phyloP scores from a whole-genome alignment of 1,284 basidiomycete species.

The Malassezia dermatis region DNA sequence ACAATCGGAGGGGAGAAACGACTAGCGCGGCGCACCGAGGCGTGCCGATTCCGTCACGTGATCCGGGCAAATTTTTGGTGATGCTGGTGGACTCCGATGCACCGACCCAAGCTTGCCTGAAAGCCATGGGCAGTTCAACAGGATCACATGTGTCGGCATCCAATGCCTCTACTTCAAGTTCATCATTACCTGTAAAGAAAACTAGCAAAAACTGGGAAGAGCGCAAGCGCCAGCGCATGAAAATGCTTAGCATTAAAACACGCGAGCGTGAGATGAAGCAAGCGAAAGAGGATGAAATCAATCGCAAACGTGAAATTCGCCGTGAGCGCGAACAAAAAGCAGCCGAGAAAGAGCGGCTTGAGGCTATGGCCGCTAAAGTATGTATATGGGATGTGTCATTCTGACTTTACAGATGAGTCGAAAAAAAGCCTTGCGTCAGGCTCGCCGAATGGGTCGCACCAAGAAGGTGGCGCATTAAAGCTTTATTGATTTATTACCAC shows the following conservation, averaged over 20 bases:
- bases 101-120: neutral
- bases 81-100: neutral
- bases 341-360: slow-evolving; percentile 13
- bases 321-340: slow-evolving; percentile 14
- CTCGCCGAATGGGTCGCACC: slow-evolving; percentile 17
- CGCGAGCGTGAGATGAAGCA: slow-evolving; percentile 16
- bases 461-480: slow-evolving; percentile 16
- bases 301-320: slow-evolving; percentile 9
- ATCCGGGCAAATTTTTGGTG: neutral
- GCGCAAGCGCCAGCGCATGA: slow-evolving; percentile 7
- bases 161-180: neutral
- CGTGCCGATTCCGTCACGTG: neutral
- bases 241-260: slow-evolving; percentile 1
- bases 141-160: neutral
- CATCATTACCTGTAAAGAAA: neutral
- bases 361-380: slow-evolving; percentile 14
- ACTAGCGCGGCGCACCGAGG: neutral
- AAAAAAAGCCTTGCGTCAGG: slow-evolving; percentile 16
- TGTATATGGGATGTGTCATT: neutral
- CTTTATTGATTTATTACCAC: neutral
- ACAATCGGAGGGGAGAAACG: neutral
- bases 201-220: slow-evolving; percentile 7
- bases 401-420: slow-evolving; percentile 11
- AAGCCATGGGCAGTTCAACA: neutral
- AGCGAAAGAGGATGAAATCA: slow-evolving; percentile 10